Evolutionary conservation across 2,329 filamentous ascomycete species (phyloP).

Genomic region (Xylaria sp.): DNA sequence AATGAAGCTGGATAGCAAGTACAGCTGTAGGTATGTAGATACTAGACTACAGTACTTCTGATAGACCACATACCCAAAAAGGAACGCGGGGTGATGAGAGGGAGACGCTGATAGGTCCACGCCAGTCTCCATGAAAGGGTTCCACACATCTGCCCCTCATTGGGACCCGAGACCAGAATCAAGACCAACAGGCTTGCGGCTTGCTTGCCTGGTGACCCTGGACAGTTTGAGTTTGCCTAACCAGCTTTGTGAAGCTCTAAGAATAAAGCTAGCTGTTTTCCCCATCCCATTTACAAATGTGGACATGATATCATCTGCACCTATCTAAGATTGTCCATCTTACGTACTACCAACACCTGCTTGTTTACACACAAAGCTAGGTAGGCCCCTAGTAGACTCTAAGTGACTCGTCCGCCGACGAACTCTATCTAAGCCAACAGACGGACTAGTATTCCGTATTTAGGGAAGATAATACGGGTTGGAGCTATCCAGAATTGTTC

Average conservation of each 20-base stretch:
- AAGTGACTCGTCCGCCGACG: background rate
- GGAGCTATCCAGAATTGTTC: background rate
- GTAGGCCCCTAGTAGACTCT: background rate
- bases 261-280: background rate
- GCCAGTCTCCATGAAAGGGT: background rate
- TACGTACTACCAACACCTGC: background rate
- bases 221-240: too few species aligned
- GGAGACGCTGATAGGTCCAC: slow-evolving; percentile 30
- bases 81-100: slow-evolving; percentile 28
- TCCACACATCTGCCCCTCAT: background rate
- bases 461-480: background rate
- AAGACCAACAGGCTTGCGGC: background rate
- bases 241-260: too few species aligned
- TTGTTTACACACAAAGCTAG: background rate
- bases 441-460: background rate
- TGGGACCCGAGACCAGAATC: background rate
- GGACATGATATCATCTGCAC: slow-evolving; percentile 20
- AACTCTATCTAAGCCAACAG: background rate
- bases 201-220: slow-evolving; percentile 1
- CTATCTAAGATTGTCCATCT: background rate
- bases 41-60: too few species aligned
- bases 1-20: too few species aligned
- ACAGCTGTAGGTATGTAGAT: too few species aligned
- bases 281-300: background rate
- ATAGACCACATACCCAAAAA: slow-evolving; percentile 23